Conservation (phyloP, 257 asterid species). For the Rehmannia glutinosa region DNA sequence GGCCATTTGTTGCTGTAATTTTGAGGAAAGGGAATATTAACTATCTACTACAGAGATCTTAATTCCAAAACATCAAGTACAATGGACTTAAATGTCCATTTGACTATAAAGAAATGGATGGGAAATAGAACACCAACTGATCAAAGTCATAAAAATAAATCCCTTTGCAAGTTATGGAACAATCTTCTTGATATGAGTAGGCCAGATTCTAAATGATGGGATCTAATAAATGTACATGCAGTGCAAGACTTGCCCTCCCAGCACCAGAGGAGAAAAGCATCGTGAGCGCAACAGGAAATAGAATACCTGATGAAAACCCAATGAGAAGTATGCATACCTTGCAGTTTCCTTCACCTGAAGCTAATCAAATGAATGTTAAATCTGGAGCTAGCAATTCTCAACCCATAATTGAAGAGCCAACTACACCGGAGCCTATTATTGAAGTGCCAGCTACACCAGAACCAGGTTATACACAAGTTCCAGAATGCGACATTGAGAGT, state of each 20-base stretch:
- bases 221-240: slow-evolving; percentile 38
- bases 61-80: not conserved
- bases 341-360: slow-evolving; percentile 60
- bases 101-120: not conserved
- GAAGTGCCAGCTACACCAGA: slow-evolving; percentile 84
- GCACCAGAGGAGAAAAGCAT: slow-evolving; percentile 74
- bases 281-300: slow-evolving; percentile 39
- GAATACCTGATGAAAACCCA: slow-evolving; percentile 37
- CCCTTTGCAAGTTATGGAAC: not conserved
- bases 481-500: slow-evolving; percentile 62
- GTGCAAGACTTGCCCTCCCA: slow-evolving; percentile 94
- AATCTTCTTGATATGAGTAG: not conserved
- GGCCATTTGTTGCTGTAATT: not conserved
- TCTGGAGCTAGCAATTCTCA: slow-evolving; percentile 36
- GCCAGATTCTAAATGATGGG: slow-evolving; percentile 10
- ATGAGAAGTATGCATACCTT: slow-evolving; percentile 35
- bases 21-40: slow-evolving; percentile 2
- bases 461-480: slow-evolving; percentile 36
- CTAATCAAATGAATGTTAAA: slow-evolving; percentile 23
- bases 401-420: slow-evolving; percentile 72
- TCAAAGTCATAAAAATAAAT: not conserved
- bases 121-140: not conserved
- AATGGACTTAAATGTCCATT: not conserved
- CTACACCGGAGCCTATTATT: slow-evolving; percentile 45
- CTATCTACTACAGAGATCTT: not conserved